Evolutionary conservation across 2,329 filamentous ascomycete genomes (phyloP).

Genomic region (Scedosporium boydii): DNA sequence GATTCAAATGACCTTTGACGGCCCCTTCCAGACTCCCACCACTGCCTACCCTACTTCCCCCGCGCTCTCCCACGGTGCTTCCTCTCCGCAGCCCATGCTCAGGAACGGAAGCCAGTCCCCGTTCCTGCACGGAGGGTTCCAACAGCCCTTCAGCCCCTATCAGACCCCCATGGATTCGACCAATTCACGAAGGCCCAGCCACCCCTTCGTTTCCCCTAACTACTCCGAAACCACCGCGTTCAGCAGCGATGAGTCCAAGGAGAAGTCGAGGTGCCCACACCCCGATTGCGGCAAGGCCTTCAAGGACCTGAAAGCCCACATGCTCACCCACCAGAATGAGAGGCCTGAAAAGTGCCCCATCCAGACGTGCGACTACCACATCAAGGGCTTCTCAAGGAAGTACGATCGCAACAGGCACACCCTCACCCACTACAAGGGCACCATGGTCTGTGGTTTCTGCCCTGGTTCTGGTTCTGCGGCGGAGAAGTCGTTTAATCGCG

Average conservation of each 20-base stretch:
- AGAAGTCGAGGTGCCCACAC: conserved; percentile 67
- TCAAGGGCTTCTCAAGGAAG: conserved; percentile 87
- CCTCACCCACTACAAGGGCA: conserved; percentile 91
- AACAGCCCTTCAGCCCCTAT: conserved; percentile 49
- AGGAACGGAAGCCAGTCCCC: conserved; percentile 56
- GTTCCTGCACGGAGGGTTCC: conserved; percentile 47
- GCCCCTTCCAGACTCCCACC: conserved; percentile 34
- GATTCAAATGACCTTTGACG: conserved; percentile 40
- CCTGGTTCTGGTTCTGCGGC: conserved; percentile 78
- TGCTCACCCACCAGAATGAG: conserved; percentile 87
- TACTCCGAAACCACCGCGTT: conserved; percentile 43
- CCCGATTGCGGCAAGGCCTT: conserved; percentile 78
- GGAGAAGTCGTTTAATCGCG: conserved; percentile 92
- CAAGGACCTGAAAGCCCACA: conserved; percentile 88
- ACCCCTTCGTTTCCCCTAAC: conserved; percentile 56
- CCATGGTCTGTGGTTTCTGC: conserved; percentile 94
- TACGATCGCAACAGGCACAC: conserved; percentile 96
- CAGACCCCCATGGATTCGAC: conserved; percentile 23
- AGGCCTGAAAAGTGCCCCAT: conserved; percentile 93
- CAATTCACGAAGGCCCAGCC: conserved; percentile 53
- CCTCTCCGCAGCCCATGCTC: conserved; percentile 37
- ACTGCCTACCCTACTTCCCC: conserved; percentile 51
- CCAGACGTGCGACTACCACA: conserved; percentile 80
- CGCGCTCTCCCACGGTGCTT: conserved; percentile 38
- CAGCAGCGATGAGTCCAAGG: conserved; percentile 55